phyloP scores from a whole-genome alignment of 192 early-diverging fungal species.

The Coemansia sp. region DNA sequence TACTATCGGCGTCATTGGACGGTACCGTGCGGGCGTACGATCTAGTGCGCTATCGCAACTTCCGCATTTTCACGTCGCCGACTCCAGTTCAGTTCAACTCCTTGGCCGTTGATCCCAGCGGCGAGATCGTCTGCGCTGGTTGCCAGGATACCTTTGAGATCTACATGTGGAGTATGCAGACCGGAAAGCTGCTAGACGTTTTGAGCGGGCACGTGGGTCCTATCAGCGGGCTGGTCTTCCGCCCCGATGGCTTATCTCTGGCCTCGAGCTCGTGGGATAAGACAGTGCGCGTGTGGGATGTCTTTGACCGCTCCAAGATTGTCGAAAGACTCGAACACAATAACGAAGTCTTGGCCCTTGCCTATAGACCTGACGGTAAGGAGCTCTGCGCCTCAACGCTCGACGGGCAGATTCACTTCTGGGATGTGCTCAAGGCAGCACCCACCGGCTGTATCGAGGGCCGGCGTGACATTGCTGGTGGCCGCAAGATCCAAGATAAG shows the following conservation, averaged over 20 bases:
- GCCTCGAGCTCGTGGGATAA: conserved; percentile 93
- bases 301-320: conserved; percentile 81
- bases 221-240: conserved; percentile 83
- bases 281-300: conserved; percentile 89
- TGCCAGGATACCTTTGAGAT: conserved; percentile 95
- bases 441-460: conserved; percentile 84
- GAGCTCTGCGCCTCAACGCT: conserved; percentile 85
- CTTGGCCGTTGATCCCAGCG: conserved; percentile 93
- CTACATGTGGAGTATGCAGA: conserved; percentile 98
- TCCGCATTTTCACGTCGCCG: conserved; percentile 95
- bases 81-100: conserved; percentile 93
- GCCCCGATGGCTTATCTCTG: conserved; percentile 76
- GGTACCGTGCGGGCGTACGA: conserved; percentile 99
- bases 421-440: conserved; percentile 81
- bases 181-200: conserved; percentile 96
- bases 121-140: conserved; percentile 96
- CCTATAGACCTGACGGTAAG: conserved; percentile 90
- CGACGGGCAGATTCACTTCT: conserved; percentile 92
- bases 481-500: conserved; percentile 78
- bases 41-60: conserved; percentile 96
- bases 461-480: conserved; percentile 88
- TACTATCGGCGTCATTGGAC: conserved; percentile 94
- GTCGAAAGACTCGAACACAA: conserved; percentile 80
- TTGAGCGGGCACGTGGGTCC: conserved; percentile 93
- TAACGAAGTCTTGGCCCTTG: conserved; percentile 84